phyloP scores from a whole-genome alignment of 257 asterid species.

The Solanum dulcamara region DNA sequence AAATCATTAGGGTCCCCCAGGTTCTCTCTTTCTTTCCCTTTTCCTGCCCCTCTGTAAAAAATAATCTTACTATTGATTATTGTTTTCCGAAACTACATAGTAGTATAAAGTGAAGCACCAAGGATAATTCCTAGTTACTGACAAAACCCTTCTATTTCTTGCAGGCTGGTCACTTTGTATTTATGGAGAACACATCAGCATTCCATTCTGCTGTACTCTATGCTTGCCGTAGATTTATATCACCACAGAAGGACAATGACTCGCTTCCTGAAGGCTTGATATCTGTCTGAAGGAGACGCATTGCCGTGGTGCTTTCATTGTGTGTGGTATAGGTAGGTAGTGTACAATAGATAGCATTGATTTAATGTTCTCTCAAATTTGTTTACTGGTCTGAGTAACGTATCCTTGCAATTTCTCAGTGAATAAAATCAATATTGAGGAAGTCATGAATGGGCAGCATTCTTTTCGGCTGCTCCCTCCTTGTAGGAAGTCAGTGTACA shows the following conservation, averaged over 20 bases:
- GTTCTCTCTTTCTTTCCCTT: conserved; percentile 17
- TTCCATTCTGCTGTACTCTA: conserved; percentile 70
- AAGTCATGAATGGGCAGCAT: background rate
- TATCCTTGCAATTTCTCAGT: background rate
- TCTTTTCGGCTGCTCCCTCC: background rate
- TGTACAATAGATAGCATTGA: background rate
- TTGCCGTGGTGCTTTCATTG: background rate
- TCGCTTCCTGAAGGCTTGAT: conserved; percentile 49
- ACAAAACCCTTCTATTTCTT: background rate
- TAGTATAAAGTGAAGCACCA: background rate
- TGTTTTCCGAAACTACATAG: background rate
- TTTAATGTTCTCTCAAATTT: background rate
- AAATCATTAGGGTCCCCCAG: conserved; percentile 71
- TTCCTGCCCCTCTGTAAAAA: background rate
- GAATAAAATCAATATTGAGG: background rate
- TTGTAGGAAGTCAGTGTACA: background rate
- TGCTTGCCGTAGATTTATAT: conserved; percentile 49
- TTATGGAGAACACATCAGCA: conserved; percentile 49
- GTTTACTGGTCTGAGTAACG: background rate
- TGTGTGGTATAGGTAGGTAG: background rate
- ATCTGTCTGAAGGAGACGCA: conserved; percentile 22
- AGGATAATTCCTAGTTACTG: background rate
- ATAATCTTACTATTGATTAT: background rate
- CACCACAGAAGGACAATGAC: conserved; percentile 15
- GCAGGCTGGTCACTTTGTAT: conserved; percentile 76